Evolutionary conservation across 257 asterid genomes (phyloP).

Genomic region (Gynochthodes officinalis): DNA sequence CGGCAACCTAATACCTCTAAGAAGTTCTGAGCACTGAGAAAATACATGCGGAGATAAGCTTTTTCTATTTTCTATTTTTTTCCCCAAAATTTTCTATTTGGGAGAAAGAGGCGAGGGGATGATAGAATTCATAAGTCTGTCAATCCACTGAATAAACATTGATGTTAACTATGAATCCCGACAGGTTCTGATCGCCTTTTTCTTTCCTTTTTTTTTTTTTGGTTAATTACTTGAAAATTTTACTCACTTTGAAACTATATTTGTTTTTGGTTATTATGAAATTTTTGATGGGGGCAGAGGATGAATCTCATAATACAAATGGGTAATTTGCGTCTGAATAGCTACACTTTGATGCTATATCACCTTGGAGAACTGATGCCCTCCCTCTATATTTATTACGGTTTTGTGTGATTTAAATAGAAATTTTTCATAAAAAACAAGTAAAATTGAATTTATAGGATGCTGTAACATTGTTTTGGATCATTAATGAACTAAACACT

Average conservation of each 20-base stretch:
- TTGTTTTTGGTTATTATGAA: neutral
- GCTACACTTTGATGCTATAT: slow-evolving; percentile 33
- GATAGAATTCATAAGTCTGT: slow-evolving; percentile 44
- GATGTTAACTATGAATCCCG: slow-evolving; percentile 47
- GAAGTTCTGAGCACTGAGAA: slow-evolving; percentile 38
- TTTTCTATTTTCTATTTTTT: neutral
- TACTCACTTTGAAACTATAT: no score
- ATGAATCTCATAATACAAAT: slow-evolving; percentile 32
- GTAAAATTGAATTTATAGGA: no score
- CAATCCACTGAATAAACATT: slow-evolving; percentile 39
- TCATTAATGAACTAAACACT: no score
- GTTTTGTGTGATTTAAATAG: no score
- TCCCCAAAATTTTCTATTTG: neutral
- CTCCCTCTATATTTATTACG: neutral
- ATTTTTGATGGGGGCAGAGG: no score
- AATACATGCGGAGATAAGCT: neutral
- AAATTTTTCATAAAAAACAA: no score
- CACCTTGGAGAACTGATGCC: slow-evolving; percentile 59
- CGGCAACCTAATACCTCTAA: slow-evolving; percentile 39
- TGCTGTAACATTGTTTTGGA: no score
- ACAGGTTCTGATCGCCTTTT: slow-evolving; percentile 47
- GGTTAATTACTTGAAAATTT: neutral
- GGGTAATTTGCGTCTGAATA: slow-evolving; percentile 51
- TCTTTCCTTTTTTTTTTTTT: no score
- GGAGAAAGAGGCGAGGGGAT: slow-evolving; percentile 23